Conservation (phyloP, 768 basidiomycete genomes). For the Trametes cingulata region DNA sequence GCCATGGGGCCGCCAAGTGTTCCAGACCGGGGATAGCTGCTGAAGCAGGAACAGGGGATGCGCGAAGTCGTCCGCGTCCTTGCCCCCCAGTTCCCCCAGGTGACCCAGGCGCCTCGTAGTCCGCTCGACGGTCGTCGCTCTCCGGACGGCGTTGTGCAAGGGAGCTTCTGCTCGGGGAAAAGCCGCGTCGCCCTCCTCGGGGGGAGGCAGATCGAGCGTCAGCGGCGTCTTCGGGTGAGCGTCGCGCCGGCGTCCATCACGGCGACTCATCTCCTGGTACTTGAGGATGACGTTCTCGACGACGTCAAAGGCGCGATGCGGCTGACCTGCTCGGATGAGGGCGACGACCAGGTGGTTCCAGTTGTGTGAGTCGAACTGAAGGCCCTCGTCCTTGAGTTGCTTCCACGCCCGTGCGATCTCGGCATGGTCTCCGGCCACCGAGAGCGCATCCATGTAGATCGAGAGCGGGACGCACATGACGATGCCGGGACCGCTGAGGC, state of each 20-base stretch:
- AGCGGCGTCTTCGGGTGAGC: slow-evolving; percentile 29
- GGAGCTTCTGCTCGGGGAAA: slow-evolving; percentile 19
- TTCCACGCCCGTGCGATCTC: slow-evolving; percentile 70
- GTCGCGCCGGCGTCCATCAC: slow-evolving; percentile 17
- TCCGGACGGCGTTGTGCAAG: slow-evolving; percentile 11
- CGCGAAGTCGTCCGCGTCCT: slow-evolving; percentile 47
- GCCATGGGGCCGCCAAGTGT: slow-evolving; percentile 64
- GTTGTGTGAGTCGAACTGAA: slow-evolving; percentile 84
- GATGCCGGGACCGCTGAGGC: slow-evolving; percentile 43
- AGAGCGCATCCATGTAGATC: slow-evolving; percentile 76
- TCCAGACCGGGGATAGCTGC: slow-evolving; percentile 64
- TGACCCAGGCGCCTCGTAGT: slow-evolving; percentile 12
- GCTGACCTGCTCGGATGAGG: slow-evolving; percentile 76
- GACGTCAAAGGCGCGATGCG: slow-evolving; percentile 82
- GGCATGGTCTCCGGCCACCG: slow-evolving; percentile 57
- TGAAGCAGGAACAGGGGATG: slow-evolving; percentile 61
- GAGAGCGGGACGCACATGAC: slow-evolving; percentile 78
- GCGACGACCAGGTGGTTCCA: slow-evolving; percentile 86
- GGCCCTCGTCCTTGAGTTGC: slow-evolving; percentile 58
- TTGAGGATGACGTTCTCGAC: slow-evolving; percentile 76
- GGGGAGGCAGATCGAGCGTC: slow-evolving; percentile 23
- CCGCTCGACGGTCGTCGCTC: background rate
- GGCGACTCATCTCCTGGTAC: slow-evolving; percentile 39
- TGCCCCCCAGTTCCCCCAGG: background rate
- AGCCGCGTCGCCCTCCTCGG: slow-evolving; percentile 21